Conservation (phyloP, 345 rosid genomes). For the Excoecaria agallocha region DNA sequence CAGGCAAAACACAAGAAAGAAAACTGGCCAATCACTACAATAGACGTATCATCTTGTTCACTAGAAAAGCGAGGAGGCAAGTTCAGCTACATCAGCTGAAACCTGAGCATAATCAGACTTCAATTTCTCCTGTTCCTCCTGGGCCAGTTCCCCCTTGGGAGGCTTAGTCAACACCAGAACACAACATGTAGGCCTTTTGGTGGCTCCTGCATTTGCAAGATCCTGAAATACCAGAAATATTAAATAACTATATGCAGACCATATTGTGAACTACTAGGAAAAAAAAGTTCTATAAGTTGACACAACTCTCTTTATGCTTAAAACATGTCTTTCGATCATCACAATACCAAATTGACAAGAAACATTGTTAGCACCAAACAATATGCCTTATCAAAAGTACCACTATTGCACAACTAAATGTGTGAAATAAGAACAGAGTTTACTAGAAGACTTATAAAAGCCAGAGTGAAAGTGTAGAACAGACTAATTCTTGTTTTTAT, state of each 20-base stretch:
- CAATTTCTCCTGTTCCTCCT: conserved; percentile 64
- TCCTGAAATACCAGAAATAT: conserved; percentile 47
- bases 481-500: neutral
- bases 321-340: neutral
- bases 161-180: conserved; percentile 83
- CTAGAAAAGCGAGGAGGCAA: conserved; percentile 49
- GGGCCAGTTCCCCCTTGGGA: conserved; percentile 64
- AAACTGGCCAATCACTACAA: neutral
- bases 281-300: neutral
- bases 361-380: neutral
- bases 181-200: conserved; percentile 96
- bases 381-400: neutral
- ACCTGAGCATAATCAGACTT: conserved; percentile 64
- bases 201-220: conserved; percentile 86
- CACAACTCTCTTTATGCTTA: no score
- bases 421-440: neutral
- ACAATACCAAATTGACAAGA: neutral
- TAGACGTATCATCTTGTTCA: neutral
- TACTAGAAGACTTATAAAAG: neutral
- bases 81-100: conserved; percentile 57
- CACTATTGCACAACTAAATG: neutral
- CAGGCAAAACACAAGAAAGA: neutral
- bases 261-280: neutral
- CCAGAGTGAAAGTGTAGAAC: neutral
- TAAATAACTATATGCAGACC: neutral